Evolutionary conservation across 768 basidiomycete species (phyloP).

Genomic region (Cystobasidium onofrii): DNA sequence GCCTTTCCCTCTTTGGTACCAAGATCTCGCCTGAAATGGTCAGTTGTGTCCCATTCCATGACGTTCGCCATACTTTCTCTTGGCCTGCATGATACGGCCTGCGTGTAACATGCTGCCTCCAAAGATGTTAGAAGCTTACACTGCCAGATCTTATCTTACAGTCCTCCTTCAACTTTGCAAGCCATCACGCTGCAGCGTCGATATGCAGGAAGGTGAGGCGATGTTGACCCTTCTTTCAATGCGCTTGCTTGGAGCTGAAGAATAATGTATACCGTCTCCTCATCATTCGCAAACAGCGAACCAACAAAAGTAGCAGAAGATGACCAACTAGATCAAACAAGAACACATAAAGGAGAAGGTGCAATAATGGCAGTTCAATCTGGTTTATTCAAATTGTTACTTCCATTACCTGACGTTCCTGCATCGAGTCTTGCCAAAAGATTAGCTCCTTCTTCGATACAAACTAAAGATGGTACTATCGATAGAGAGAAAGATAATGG

Average conservation of each 20-base stretch:
- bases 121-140: background rate
- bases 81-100: no score
- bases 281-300: no score
- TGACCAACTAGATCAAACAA: constrained; percentile 14
- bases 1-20: no score
- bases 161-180: background rate
- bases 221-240: no score
- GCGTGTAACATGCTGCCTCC: no score
- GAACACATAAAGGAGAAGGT: background rate
- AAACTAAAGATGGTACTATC: background rate
- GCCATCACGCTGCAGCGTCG: background rate
- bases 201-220: constrained; percentile 17
- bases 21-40: no score
- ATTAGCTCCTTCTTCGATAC: background rate
- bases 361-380: constrained; percentile 13
- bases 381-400: constrained; percentile 22
- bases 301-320: constrained; percentile 23
- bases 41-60: no score
- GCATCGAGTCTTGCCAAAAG: constrained; percentile 9
- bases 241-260: no score
- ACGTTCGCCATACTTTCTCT: no score
- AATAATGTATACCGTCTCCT: no score
- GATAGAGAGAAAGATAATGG: constrained; percentile 7
- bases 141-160: background rate
- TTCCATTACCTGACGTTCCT: constrained; percentile 16